A percentile compares a stretch with the other conserved stretches of the same genome.
These are phyloP conservation scores for Sporothrix humicola DNA, from an alignment of 2,329 filamentous ascomycete species.

Conservation along the genomic window DNA sequence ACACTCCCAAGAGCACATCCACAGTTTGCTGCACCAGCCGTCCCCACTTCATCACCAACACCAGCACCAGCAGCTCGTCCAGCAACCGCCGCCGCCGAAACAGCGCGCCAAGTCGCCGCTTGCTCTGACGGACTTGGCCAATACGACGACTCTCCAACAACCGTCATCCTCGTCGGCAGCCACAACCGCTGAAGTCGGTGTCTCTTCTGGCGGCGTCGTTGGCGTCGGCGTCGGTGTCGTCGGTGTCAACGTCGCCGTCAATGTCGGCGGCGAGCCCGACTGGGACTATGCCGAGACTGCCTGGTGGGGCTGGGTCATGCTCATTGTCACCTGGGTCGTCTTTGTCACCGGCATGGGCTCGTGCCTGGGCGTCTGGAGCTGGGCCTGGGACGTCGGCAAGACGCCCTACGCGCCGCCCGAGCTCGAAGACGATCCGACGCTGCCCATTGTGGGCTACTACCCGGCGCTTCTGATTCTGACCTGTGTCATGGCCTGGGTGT, in stretches of 20 bases:
- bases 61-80: constrained; percentile 48
- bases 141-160: constrained; percentile 47
- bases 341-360: constrained; percentile 97
- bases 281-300: constrained; percentile 96
- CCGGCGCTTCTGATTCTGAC: constrained; percentile 92
- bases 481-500: constrained; percentile 97
- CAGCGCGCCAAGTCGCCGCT: constrained; percentile 63
- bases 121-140: constrained; percentile 55
- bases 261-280: constrained; percentile 52
- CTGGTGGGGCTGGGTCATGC: constrained; percentile 96
- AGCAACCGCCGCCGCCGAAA: constrained; percentile 44
- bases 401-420: constrained; percentile 95
- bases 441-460: constrained; percentile 97
- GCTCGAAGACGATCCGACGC: constrained; percentile 89
- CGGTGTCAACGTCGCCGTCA: constrained; percentile 42
- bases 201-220: constrained; percentile 2
- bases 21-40: constrained; percentile 41
- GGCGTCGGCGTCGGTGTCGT: constrained; percentile 45
- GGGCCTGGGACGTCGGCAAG: constrained; percentile 98
- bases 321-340: constrained; percentile 90
- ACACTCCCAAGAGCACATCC: constrained; percentile 1
- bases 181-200: constrained; percentile 42
- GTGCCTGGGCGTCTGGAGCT: constrained; percentile 93
- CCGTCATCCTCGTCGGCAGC: constrained; percentile 48
- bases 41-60: constrained; percentile 36